phyloP scores from a whole-genome alignment of 148 eudicot species.

The Selenicereus undatus region DNA sequence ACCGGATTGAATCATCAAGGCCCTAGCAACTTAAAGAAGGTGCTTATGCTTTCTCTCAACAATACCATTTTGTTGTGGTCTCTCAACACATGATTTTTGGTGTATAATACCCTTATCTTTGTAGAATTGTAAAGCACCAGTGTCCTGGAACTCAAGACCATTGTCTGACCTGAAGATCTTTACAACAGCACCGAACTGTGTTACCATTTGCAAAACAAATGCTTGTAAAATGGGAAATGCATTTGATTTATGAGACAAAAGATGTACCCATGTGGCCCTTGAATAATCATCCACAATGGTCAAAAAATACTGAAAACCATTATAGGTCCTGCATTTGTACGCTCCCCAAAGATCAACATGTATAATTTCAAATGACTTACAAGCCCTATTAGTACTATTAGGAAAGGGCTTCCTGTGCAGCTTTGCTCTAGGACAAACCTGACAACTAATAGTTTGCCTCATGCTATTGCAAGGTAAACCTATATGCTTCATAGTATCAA shows the following conservation, averaged over 20 bases:
- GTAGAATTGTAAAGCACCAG: background rate
- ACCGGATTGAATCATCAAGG: background rate
- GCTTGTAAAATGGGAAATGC: background rate
- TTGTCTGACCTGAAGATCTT: background rate
- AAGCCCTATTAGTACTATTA: background rate
- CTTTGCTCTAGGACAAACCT: background rate
- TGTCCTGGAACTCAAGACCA: background rate
- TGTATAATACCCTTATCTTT: background rate
- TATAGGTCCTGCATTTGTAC: background rate
- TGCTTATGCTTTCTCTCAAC: background rate
- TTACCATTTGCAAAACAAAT: background rate
- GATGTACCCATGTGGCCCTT: background rate
- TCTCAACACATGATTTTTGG: background rate
- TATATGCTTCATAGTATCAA: background rate
- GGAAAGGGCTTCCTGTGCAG: background rate
- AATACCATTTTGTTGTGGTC: background rate
- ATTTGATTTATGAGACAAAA: background rate
- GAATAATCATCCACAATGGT: slow-evolving; percentile 2
- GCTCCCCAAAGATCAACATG: background rate
- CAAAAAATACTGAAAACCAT: background rate
- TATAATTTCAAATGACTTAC: background rate
- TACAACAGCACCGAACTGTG: background rate
- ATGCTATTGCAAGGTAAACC: background rate
- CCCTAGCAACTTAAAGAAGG: background rate
- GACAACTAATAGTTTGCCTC: background rate